Percentiles rank a stretch among this genome's conserved stretches.
These are phyloP conservation scores for Sedum album DNA, from an alignment of 164 flowering plant species.

Conservation along the genomic window DNA sequence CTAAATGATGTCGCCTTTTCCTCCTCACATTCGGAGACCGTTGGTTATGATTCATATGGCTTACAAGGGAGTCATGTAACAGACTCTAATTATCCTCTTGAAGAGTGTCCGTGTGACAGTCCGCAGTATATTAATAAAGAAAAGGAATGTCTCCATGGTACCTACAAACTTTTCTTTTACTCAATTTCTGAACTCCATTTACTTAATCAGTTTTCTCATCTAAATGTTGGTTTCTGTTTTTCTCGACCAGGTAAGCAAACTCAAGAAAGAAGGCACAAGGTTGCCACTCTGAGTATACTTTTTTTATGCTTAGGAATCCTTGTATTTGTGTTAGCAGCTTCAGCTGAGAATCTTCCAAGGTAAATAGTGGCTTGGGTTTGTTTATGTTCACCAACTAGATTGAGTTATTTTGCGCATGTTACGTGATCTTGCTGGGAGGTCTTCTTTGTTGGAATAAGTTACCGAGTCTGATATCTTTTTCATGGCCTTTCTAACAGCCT, in stretches of 20 bases:
- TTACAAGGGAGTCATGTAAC: slow-evolving; percentile 18
- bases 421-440: background rate
- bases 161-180: no score
- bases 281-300: slow-evolving; percentile 28
- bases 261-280: slow-evolving; percentile 18
- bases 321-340: slow-evolving; percentile 25
- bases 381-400: background rate
- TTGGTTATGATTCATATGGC: slow-evolving; percentile 30
- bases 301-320: slow-evolving; percentile 24
- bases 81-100: slow-evolving; percentile 12
- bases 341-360: slow-evolving; percentile 24
- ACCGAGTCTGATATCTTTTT: background rate
- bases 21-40: slow-evolving; percentile 49
- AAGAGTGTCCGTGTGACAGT: slow-evolving; percentile 8
- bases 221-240: background rate
- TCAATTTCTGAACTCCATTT: background rate
- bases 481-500: slow-evolving; percentile 20
- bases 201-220: background rate
- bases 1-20: slow-evolving; percentile 71
- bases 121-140: background rate
- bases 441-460: background rate
- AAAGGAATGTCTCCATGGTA: background rate
- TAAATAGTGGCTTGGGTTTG: slow-evolving; percentile 7
- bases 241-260: slow-evolving; percentile 15
- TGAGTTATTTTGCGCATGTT: background rate